Conservation (phyloP, 257 asterid species). For the Fraxinus cuspidata region DNA sequence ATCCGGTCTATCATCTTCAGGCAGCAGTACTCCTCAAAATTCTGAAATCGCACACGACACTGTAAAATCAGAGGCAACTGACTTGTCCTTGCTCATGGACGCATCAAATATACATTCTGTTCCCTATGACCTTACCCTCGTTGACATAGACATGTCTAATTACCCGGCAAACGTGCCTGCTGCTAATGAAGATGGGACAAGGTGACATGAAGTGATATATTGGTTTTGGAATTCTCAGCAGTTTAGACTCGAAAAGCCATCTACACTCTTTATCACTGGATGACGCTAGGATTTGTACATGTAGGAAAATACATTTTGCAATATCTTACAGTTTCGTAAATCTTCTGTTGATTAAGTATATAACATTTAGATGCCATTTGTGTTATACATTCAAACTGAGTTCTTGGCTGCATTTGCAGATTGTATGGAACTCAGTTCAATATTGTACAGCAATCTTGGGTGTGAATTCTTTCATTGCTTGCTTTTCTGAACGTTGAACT, state of each 20-base stretch:
- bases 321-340: constrained; percentile 10
- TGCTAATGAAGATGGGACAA: constrained; percentile 44
- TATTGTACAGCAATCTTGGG: neutral
- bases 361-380: constrained; percentile 15
- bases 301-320: constrained; percentile 36
- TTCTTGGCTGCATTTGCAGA: neutral
- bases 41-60: constrained; percentile 30
- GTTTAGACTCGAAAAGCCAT: neutral
- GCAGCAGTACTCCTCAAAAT: constrained; percentile 39
- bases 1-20: constrained; percentile 62
- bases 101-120: constrained; percentile 44
- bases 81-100: constrained; percentile 60
- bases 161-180: constrained; percentile 62
- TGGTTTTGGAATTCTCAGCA: neutral
- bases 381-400: constrained; percentile 25
- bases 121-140: constrained; percentile 69
- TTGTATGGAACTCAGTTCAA: neutral
- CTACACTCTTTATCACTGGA: neutral
- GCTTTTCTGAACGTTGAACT: neutral
- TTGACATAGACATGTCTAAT: constrained; percentile 75
- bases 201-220: constrained; percentile 39
- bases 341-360: constrained; percentile 15
- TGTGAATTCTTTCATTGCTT: neutral
- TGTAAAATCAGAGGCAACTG: constrained; percentile 55
- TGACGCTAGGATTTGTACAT: constrained; percentile 57